Conservation (phyloP, 306 rosid genomes). For the Gastrolobium bilobum region DNA sequence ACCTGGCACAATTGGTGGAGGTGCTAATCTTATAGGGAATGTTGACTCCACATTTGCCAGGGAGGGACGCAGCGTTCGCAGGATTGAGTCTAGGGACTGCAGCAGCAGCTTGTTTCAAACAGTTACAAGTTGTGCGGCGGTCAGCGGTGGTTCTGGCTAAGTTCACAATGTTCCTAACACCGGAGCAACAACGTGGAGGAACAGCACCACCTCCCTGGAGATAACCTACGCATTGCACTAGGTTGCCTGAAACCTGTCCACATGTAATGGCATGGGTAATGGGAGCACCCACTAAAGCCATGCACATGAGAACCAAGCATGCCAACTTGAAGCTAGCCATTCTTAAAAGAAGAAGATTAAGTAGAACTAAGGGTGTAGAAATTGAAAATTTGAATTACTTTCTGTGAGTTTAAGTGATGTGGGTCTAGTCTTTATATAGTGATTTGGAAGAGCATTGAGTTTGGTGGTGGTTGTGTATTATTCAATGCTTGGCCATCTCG, state of each 20-base stretch:
- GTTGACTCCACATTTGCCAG: slow-evolving; percentile 50
- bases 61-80: slow-evolving; percentile 51
- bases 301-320: slow-evolving; percentile 47
- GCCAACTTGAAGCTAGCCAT: slow-evolving; percentile 51
- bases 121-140: slow-evolving; percentile 45
- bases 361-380: too few relatives aligned
- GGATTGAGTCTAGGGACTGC: not conserved
- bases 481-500: slow-evolving; percentile 41
- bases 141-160: slow-evolving; percentile 49
- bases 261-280: slow-evolving; percentile 52
- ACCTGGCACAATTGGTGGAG: slow-evolving; percentile 58
- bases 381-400: too few relatives aligned
- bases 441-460: not conserved
- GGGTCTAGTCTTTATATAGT: slow-evolving; percentile 37
- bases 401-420: not conserved
- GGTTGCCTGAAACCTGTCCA: slow-evolving; percentile 26
- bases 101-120: slow-evolving; percentile 57
- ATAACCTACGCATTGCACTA: slow-evolving; percentile 40
- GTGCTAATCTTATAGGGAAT: slow-evolving; percentile 72
- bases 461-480: slow-evolving; percentile 38
- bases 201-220: slow-evolving; percentile 24
- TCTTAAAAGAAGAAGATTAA: not conserved
- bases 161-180: slow-evolving; percentile 14
- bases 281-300: slow-evolving; percentile 48
- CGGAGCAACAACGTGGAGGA: slow-evolving; percentile 51